Percentiles rank a stretch among this genome's conserved stretches.
Evolutionary conservation across 2,329 filamentous ascomycete species (phyloP).

Genomic region (Pseudogymnoascus sp.): DNA sequence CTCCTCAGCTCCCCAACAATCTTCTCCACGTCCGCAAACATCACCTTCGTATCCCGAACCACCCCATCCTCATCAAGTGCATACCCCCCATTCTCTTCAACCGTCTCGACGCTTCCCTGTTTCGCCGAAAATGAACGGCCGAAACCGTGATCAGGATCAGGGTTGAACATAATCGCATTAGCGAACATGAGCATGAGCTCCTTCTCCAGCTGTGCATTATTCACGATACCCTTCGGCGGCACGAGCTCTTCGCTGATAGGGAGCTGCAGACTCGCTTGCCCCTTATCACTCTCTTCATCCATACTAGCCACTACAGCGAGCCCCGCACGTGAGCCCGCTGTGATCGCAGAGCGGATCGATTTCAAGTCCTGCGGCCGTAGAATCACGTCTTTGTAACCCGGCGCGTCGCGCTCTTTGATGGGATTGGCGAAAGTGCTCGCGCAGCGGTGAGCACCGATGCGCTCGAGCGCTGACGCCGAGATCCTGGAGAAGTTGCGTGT

Average conservation of each 20-base stretch:
- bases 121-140: constrained; percentile 48
- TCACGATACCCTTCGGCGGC: constrained; percentile 84
- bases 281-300: constrained; percentile 46
- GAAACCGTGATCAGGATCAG: constrained; percentile 64
- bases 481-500: constrained; percentile 69
- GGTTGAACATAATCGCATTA: constrained; percentile 98
- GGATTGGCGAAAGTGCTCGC: constrained; percentile 73
- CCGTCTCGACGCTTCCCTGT: constrained; percentile 32
- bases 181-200: constrained; percentile 95
- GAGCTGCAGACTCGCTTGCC: constrained; percentile 50
- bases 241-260: constrained; percentile 68
- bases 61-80: constrained; percentile 74
- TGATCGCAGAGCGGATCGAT: constrained; percentile 66
- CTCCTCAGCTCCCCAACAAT: constrained; percentile 25
- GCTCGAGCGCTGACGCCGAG: constrained; percentile 62
- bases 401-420: constrained; percentile 65
- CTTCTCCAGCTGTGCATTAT: constrained; percentile 83
- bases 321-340: constrained; percentile 59
- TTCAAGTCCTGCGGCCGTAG: constrained; percentile 70
- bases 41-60: constrained; percentile 77
- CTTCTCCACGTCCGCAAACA: constrained; percentile 78
- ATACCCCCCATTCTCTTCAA: constrained; percentile 41
- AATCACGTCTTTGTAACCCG: constrained; percentile 66
- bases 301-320: constrained; percentile 52
- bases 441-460: constrained; percentile 66